A percentile compares a stretch with the other conserved stretches of the same genome.
These are phyloP conservation scores for Coccinonectria pachysandricola DNA, from an alignment of 2,329 filamentous ascomycete genomes.

Conservation along the genomic window DNA sequence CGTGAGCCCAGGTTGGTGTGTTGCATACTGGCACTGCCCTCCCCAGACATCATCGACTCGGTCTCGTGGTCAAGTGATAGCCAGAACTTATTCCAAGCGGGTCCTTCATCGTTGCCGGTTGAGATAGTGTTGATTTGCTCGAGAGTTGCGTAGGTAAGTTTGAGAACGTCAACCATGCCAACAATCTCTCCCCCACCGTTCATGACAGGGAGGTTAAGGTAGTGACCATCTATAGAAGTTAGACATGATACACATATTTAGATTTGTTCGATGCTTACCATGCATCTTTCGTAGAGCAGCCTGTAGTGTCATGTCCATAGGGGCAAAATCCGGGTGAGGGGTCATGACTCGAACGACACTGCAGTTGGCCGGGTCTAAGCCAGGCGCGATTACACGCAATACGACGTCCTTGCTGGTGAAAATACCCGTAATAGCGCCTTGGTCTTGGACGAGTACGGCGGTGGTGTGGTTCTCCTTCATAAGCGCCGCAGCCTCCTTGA, in stretches of 20 bases:
- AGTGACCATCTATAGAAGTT: constrained; percentile 69
- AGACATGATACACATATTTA: constrained; percentile 6
- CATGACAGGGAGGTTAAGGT: constrained; percentile 97
- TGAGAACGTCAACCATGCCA: constrained; percentile 97
- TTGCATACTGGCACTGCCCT: constrained; percentile 63
- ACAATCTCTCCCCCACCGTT: constrained; percentile 95
- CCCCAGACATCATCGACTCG: constrained; percentile 91
- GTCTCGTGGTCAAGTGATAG: constrained; percentile 89
- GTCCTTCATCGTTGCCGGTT: constrained; percentile 79
- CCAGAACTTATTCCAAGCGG: constrained; percentile 99
- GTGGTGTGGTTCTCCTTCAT: constrained; percentile 99
- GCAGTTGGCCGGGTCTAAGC: constrained; percentile 86
- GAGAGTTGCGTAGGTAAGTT: constrained; percentile 93
- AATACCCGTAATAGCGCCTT: constrained; percentile 94
- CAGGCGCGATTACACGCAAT: constrained; percentile 91
- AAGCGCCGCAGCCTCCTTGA: constrained; percentile 85
- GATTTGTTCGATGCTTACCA: constrained; percentile 44
- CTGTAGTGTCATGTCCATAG: constrained; percentile 98
- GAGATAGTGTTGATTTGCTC: constrained; percentile 97
- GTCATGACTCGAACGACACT: constrained; percentile 99
- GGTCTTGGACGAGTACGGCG: constrained; percentile 89
- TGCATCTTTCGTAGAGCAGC: constrained; percentile 98
- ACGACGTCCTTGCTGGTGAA: constrained; percentile 99
- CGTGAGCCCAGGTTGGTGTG: constrained; percentile 56
- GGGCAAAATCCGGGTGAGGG: constrained; percentile 95